These are phyloP conservation scores for Tremella mesenterica DNA, from an alignment of 768 basidiomycete genomes.

Conservation along the genomic window DNA sequence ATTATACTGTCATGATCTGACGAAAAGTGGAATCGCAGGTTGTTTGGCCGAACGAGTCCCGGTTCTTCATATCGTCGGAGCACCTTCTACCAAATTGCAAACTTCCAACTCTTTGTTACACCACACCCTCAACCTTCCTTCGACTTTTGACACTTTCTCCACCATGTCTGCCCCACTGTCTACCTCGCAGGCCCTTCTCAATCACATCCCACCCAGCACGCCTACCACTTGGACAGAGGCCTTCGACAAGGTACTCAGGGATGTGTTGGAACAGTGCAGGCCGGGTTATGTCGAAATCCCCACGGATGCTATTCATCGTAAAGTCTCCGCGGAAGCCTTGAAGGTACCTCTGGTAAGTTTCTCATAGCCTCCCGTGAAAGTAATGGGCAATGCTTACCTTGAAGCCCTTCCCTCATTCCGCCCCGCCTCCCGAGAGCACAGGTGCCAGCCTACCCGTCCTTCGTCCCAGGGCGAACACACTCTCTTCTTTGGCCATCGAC, in stretches of 20 bases:
- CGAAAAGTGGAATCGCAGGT: conserved; percentile 57
- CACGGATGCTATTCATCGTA: conserved; percentile 64
- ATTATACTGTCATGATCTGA: conserved; percentile 59
- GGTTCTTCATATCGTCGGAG: conserved; percentile 77
- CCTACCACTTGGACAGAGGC: conserved; percentile 52
- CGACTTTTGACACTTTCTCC: conserved; percentile 65
- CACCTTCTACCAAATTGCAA: conserved; percentile 60
- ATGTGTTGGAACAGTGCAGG: conserved; percentile 54
- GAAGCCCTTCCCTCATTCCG: conserved; percentile 40
- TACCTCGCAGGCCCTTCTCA: conserved; percentile 57
- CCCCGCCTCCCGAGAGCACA: conserved; percentile 30
- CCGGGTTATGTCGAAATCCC: conserved; percentile 84
- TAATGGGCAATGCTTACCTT: conserved; percentile 1
- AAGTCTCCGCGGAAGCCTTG: conserved; percentile 60
- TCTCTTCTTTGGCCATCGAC: neutral
- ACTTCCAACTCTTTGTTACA: conserved; percentile 61
- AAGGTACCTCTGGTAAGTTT: conserved; percentile 51
- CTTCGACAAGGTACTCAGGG: conserved; percentile 69
- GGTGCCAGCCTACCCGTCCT: conserved; percentile 11
- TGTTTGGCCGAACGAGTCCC: conserved; percentile 69
- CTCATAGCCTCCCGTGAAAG: conserved; percentile 19
- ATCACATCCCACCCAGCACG: conserved; percentile 43
- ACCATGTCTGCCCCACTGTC: conserved; percentile 70
- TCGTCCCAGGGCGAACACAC: conserved; percentile 4
- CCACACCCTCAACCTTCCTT: conserved; percentile 78